Conservation (phyloP, 768 basidiomycete species). For the Sutorius australiensis region DNA sequence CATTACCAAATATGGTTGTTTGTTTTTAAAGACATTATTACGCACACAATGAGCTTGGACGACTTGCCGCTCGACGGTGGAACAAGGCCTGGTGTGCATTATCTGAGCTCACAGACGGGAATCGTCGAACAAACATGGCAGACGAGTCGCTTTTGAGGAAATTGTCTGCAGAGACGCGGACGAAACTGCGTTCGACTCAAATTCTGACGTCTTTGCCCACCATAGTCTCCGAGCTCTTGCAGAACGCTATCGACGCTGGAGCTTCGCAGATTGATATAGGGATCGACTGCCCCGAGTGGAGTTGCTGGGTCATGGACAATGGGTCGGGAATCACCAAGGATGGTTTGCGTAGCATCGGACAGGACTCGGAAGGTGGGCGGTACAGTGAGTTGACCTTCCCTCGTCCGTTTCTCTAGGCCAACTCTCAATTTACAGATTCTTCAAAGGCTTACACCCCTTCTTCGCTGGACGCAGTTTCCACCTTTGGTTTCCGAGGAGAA, state of each 20-base stretch:
- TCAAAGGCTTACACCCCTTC: constrained; percentile 63
- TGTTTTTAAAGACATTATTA: constrained; percentile 24
- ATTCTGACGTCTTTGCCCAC: constrained; percentile 80
- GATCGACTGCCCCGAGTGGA: constrained; percentile 73
- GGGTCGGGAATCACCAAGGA: constrained; percentile 70
- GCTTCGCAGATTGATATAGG: constrained; percentile 67
- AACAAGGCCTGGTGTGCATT: background rate
- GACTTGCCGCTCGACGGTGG: background rate
- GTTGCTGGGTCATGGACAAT: constrained; percentile 82
- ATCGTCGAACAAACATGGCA: constrained; percentile 12
- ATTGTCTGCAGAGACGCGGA: constrained; percentile 60
- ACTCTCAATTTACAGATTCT: constrained; percentile 45
- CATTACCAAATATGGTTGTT: constrained; percentile 27
- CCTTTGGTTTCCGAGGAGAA: constrained; percentile 94
- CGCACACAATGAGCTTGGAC: background rate
- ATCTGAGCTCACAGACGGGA: background rate
- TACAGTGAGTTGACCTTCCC: constrained; percentile 56
- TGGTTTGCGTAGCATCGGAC: constrained; percentile 52
- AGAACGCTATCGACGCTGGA: constrained; percentile 85
- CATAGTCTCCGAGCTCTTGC: constrained; percentile 79
- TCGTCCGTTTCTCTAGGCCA: background rate
- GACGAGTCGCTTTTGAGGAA: constrained; percentile 25
- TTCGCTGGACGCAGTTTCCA: constrained; percentile 49
- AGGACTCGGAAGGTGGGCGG: constrained; percentile 49
- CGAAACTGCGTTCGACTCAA: constrained; percentile 75